Evolutionary conservation across 2,329 filamentous ascomycete genomes (phyloP).

Genomic region (Immersiporthe knoxdaviesiana): DNA sequence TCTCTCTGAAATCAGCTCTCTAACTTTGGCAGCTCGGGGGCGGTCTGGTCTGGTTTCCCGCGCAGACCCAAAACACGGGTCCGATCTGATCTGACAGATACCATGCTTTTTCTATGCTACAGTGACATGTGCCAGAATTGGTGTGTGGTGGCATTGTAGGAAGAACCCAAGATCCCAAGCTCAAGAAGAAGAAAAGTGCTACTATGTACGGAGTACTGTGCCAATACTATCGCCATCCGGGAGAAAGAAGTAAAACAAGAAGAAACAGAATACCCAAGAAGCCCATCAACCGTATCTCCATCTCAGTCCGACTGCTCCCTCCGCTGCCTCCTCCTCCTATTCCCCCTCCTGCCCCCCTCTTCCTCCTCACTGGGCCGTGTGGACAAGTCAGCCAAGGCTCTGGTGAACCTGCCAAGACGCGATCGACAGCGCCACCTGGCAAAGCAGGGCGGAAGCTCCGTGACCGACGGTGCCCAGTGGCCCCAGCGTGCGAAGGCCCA

Average conservation of each 20-base stretch:
- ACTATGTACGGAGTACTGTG: not conserved
- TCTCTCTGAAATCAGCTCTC: not conserved
- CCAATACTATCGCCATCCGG: not conserved
- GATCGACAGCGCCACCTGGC: not conserved
- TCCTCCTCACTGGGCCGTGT: not conserved
- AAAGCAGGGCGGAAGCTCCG: not conserved
- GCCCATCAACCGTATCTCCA: not conserved
- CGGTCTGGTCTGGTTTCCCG: not conserved
- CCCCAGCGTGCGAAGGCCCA: not conserved
- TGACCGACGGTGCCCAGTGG: not conserved
- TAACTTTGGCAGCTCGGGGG: conserved; percentile 8
- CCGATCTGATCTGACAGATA: not conserved
- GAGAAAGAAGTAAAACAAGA: too few relatives aligned
- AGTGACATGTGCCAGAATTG: not conserved
- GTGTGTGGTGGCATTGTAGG: not conserved
- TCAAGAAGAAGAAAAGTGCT: not conserved
- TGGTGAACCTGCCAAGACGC: not conserved
- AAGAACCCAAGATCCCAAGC: not conserved
- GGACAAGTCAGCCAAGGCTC: not conserved
- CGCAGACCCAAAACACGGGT: not conserved
- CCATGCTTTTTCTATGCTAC: not conserved
- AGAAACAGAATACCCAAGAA: not conserved
- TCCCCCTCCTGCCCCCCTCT: not conserved
- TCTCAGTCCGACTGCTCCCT: not conserved
- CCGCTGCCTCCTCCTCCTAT: too few relatives aligned